Conservation (phyloP, 2,329 filamentous ascomycete species). For the Neopestalotiopsis sp. region DNA sequence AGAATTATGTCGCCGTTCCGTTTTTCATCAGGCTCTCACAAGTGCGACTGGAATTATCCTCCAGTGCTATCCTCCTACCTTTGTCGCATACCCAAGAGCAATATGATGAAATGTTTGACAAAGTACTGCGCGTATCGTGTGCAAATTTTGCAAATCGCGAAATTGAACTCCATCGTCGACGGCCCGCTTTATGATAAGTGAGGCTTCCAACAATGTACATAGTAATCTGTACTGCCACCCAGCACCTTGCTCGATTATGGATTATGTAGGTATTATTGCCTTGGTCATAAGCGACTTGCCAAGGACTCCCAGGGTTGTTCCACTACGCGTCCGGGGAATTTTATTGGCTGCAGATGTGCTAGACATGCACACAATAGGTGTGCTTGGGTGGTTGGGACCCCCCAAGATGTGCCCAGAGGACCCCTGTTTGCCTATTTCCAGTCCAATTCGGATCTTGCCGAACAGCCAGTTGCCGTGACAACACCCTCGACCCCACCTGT, state of each 20-base stretch:
- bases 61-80: too few relatives aligned
- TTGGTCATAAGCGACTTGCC: not conserved
- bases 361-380: not conserved
- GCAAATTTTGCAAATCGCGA: not conserved
- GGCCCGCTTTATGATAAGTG: conserved; percentile 2
- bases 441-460: not conserved
- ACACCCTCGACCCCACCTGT: not conserved
- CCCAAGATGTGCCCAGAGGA: not conserved
- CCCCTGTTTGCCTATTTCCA: conserved; percentile 5
- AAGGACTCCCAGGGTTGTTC: not conserved
- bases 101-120: too few relatives aligned
- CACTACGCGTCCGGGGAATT: not conserved
- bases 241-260: too few relatives aligned
- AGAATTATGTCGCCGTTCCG: too few relatives aligned
- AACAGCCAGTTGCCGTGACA: conserved; percentile 10
- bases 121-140: too few relatives aligned
- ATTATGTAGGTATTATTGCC: not conserved
- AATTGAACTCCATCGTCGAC: not conserved
- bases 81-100: too few relatives aligned
- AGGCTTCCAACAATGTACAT: not conserved
- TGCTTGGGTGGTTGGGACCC: not conserved
- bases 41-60: too few relatives aligned
- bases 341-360: not conserved
- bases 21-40: too few relatives aligned
- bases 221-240: not conserved